Evolutionary conservation across 257 asterid genomes (phyloP), one percentile per base, ranked within the genome.

Genomic region (Fraxinus pennsylvanica): DNA sequence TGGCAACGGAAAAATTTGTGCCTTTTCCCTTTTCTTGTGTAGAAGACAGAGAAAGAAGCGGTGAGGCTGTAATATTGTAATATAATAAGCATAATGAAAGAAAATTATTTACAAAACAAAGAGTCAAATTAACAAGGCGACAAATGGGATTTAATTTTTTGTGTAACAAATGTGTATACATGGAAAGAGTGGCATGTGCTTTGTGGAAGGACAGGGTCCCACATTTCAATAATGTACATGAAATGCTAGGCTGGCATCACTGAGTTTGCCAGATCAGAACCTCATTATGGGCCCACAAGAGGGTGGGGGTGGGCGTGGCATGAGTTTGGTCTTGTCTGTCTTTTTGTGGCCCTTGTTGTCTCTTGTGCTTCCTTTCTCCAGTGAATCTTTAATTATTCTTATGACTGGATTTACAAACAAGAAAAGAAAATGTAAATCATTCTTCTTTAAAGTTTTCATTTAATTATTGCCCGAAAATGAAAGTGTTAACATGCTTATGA

Each of bases 181-280:
- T 85, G 86, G 79, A 82, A 71, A 81, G 85, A 73, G 57, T 81
- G 87, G 93, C 97, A 90, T 86, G 95, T 85, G 91, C 86, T 80
- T 82, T 86, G 89, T 78, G 87, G 92, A 71, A 76, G 85, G 66
- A 77, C 57, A 59, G 83, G 96, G 91, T 5, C 86, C 97, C 94
- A 84, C 50, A 36, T 71, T 84, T 80, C 88, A 93, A 89, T 91
- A 88, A 93, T 91, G 91, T 81, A 83, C 84, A 84, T 90, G 74
- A 86, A 87, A 52, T 87, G 93, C 93, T 88, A 90, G 97, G 87
- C 97, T 93, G 97, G 94, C 96, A 85, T 88, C 92, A 91, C 91
- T 90, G 78, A 82, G 86, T 67, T 84, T 86, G 97, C 97, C 98
- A 93, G 94, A 90, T 93, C 97, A 91, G 88, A 82, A 83, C 92